These are phyloP conservation scores for Metarhizium brunneum DNA, from an alignment of 2,329 filamentous ascomycete species.

Conservation along the genomic window DNA sequence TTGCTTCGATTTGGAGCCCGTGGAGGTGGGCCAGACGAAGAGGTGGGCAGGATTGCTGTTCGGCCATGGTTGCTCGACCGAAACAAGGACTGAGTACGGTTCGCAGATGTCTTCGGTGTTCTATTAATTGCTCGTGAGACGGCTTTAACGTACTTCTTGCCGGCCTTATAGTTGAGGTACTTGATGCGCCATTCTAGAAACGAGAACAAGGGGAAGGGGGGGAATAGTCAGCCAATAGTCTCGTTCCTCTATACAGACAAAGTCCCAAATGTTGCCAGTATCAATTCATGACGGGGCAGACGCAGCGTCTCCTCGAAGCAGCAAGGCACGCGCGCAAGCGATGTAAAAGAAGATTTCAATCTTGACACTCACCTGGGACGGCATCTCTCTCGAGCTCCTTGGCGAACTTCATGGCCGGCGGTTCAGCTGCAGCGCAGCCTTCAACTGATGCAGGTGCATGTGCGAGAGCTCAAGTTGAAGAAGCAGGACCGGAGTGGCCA, in stretches of 20 bases:
- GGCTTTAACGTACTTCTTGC: constrained; percentile 88
- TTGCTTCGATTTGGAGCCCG: not conserved
- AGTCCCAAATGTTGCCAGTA: not conserved
- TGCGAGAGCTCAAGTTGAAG: not conserved
- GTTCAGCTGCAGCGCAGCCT: constrained; percentile 7
- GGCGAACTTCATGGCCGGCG: constrained; percentile 10
- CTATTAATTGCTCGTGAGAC: constrained; percentile 63
- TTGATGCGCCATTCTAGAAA: constrained; percentile 75
- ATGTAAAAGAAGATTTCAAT: not conserved
- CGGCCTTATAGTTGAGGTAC: constrained; percentile 91
- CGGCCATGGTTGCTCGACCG: constrained; percentile 12
- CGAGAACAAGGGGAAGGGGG: not conserved
- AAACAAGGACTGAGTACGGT: constrained; percentile 22
- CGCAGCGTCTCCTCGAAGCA: not conserved
- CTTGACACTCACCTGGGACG: constrained; percentile 56
- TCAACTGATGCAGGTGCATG: constrained; percentile 1
- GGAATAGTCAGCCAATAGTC: not conserved
- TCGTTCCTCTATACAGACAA: not conserved
- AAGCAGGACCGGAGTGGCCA: not conserved
- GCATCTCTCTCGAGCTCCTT: constrained; percentile 29
- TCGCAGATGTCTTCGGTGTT: constrained; percentile 34
- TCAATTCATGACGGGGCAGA: not conserved
- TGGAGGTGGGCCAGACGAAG: not conserved
- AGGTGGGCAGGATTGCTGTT: not conserved
- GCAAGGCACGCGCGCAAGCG: too few relatives aligned